Percentiles rank a stretch among this genome's conserved stretches.
Conservation (phyloP, 805 yeast genomes). For the Teunomyces stri region DNA sequence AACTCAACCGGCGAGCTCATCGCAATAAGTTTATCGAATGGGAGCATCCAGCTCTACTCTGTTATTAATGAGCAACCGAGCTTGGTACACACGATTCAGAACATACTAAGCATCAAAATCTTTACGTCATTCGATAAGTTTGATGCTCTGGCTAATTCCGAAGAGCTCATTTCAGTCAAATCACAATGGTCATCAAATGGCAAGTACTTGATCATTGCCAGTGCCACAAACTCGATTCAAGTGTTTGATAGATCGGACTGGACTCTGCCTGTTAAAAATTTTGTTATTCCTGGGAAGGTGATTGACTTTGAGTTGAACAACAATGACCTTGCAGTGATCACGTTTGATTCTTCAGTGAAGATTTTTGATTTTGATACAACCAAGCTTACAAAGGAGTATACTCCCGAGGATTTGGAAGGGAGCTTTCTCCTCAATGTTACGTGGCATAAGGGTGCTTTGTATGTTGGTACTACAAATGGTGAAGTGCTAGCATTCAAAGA, state of each 20-base stretch:
- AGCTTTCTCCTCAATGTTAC: slow-evolving; percentile 20
- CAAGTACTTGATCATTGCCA: slow-evolving; percentile 64
- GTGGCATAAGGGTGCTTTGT: slow-evolving; percentile 28
- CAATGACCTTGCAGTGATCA: slow-evolving; percentile 56
- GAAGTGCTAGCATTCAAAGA: slow-evolving; percentile 27
- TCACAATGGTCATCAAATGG: slow-evolving; percentile 75
- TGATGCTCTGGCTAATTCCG: slow-evolving; percentile 43
- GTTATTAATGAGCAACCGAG: slow-evolving; percentile 56
- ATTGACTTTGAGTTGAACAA: slow-evolving; percentile 60
- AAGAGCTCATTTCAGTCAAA: slow-evolving; percentile 48
- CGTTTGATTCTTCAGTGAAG: slow-evolving; percentile 47
- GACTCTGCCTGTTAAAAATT: slow-evolving; percentile 14
- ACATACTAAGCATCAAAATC: slow-evolving; percentile 38
- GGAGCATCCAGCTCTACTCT: slow-evolving; percentile 54
- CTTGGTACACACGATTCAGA: slow-evolving; percentile 43
- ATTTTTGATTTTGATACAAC: slow-evolving; percentile 51
- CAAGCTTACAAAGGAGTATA: slow-evolving; percentile 1
- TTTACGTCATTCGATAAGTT: slow-evolving; percentile 31
- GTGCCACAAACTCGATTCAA: slow-evolving; percentile 46
- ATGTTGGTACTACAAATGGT: slow-evolving; percentile 46
- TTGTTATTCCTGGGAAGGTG: slow-evolving; percentile 23
- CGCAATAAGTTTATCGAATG: slow-evolving; percentile 58
- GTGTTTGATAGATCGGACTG: slow-evolving; percentile 43
- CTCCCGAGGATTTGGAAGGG: slow-evolving; percentile 23
- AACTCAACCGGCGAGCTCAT: slow-evolving; percentile 55